Evolutionary conservation across 345 rosid species (phyloP), one percentile per base, ranked within the genome.

Genomic region (Populus tremula): DNA sequence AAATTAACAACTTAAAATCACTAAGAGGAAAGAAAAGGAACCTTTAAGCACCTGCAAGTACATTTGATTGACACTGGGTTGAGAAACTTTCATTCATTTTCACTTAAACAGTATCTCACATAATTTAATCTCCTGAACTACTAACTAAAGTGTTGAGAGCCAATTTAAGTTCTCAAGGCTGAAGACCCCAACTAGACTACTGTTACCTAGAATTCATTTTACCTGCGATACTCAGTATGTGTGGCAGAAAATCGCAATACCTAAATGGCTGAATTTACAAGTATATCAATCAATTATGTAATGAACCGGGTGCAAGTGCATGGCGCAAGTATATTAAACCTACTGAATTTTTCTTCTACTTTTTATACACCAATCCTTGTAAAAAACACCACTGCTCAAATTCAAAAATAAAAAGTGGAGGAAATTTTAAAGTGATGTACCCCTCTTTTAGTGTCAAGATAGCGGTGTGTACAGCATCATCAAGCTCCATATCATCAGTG

Each of bases 391-490:
- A 6, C 59, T 0, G 0, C 23, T 17, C 7, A 63, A 63, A 63
- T 10, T 35, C 18, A 75, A 56, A 74, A 39, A 67, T 3, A 54
- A 49, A 61, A 76, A 53, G 47, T 59, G 62, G n/a, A 66, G 64
- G 6, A 50, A 59, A 7, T 43, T 33, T 38, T 18, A n/a, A 11
- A 21, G 20, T 25, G 36, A 67, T 87, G 61, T 82, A 95, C 99
- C 99, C 99, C 84, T 95, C 99, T 85, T 95, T 95, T 82, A 95
- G 78, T 14, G 99, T 93, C 84, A 93, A 81, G 61, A 95, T 93
- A 11, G 99, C 99, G 21, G 99, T 93, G 90, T 95, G 98, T 41
- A 95, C 94, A 33, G 98, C 99, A 91, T 95, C 99, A 77, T 95
- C 99, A 54, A 95, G 98, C 88, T 95, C 99, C 98, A 95, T 91